phyloP scores from a whole-genome alignment of 106 monocot genomes.

The Phalaenopsis aphrodite region DNA sequence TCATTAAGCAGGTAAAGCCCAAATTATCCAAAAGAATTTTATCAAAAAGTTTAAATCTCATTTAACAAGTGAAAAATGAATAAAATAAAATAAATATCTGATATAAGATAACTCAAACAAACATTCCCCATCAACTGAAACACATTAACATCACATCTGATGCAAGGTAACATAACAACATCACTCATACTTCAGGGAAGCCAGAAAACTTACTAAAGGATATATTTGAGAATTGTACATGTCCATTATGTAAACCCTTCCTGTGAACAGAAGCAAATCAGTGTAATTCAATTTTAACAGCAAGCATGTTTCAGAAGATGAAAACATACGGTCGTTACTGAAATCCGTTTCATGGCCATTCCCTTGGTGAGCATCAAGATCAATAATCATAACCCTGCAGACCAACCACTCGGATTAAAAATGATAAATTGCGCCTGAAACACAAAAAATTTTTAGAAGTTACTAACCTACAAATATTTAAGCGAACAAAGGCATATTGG shows the following conservation, averaged over 20 bases:
- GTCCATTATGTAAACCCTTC: constrained; percentile 88
- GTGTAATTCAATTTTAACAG: constrained; percentile 4
- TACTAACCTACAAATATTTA: constrained; percentile 75
- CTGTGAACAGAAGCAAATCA: constrained; percentile 33
- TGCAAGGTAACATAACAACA: too few species aligned
- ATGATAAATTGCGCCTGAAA: not conserved
- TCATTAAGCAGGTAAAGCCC: too few species aligned
- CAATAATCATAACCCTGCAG: constrained; percentile 91
- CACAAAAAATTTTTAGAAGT: not conserved
- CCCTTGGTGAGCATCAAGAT: constrained; percentile 99
- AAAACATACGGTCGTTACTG: constrained; percentile 55
- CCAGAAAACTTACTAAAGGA: constrained; percentile 62
- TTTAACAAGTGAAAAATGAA: too few species aligned
- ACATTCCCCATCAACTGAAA: too few species aligned
- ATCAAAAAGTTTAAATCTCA: too few species aligned
- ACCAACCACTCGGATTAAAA: not conserved
- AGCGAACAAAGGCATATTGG: constrained; percentile 74
- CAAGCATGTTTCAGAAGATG: constrained; percentile 5
- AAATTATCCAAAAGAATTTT: too few species aligned
- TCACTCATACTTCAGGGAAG: not conserved
- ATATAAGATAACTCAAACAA: too few species aligned
- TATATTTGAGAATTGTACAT: constrained; percentile 97
- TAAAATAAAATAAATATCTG: too few species aligned
- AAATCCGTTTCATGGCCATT: constrained; percentile 99
- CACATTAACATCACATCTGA: too few species aligned